Base-by-base conservation (phyloP, 345 rosid genomes). In the Cardamine occulta region DNA sequence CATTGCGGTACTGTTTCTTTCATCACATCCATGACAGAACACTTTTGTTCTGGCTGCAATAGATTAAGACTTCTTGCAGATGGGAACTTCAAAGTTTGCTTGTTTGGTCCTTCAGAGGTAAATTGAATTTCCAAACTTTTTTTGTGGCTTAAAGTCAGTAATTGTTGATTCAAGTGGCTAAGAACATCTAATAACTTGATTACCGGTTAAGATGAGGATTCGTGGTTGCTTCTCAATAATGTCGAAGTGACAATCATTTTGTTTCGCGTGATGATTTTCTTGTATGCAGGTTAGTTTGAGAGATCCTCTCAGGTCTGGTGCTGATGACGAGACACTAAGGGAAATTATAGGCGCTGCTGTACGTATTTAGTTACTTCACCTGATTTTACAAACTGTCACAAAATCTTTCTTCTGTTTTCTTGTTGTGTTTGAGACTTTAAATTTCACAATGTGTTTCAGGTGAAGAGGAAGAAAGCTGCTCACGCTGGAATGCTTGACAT, bases 81-180 rank as follows among this genome's bases (percentile, higher is more conserved):
- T 85, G 99, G 99, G 56, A 95, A 92, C 87, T 89, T 92, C 77
- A 92, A 95, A 92, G 97, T 95, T n/a, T 95, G 99, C 85, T 88
- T 95, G 80, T 95, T 95, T 49, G 97, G 97, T 74, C 97, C 99
- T 68, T 84, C 97, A 44, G 99, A 92, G 97, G 97, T 88, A 66
- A 26, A 28, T 0, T 2, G 3, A 35, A 19, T 29, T 53, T 10
- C 17, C 26, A 11, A 42, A 6, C 8, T 2, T 13, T 1, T 48
- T 47, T 13, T 1, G 29, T 15, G 6, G 32, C 55, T 73, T 11
- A 26, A 32, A 44, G 11, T 34, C 3, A 9, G 5, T 31, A 29
- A 39, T 24, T 66, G 24, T 48, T 49, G 42, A 66, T 34, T 58
- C 59, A 58, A 35, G 18, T 66, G 66, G 51, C 39, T 45, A n/a